Evolutionary conservation across 2,329 filamentous ascomycete genomes (phyloP).

Genomic region (Penicillium sp.): DNA sequence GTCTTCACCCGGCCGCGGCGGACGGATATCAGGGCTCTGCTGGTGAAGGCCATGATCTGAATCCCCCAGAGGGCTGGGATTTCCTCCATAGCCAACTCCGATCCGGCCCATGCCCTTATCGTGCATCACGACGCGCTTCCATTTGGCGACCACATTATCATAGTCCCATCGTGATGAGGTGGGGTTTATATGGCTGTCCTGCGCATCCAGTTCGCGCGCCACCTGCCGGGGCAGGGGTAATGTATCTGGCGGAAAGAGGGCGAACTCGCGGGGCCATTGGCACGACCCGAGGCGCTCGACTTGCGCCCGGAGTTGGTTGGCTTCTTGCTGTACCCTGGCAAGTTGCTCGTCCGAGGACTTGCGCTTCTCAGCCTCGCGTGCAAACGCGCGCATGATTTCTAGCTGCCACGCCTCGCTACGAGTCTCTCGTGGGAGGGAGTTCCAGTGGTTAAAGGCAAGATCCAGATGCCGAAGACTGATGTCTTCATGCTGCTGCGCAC

Average conservation of each 20-base stretch:
- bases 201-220: conserved; percentile 38
- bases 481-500: conserved; percentile 64
- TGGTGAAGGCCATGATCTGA: conserved; percentile 12
- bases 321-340: conserved; percentile 49
- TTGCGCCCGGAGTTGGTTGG: conserved; percentile 50
- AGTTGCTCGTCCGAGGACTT: conserved; percentile 46
- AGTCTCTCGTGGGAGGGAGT: conserved; percentile 58
- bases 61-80: conserved; percentile 12
- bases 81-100: conserved; percentile 31
- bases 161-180: conserved; percentile 49
- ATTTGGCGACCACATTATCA: conserved; percentile 50
- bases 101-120: conserved; percentile 45
- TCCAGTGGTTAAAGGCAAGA: conserved; percentile 78
- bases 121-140: conserved; percentile 51
- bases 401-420: conserved; percentile 51
- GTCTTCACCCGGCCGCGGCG: conserved; percentile 25
- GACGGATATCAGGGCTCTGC: conserved; percentile 18
- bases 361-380: conserved; percentile 46
- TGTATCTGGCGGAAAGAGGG: conserved; percentile 49
- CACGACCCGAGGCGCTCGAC: conserved; percentile 48
- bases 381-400: conserved; percentile 50
- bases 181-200: conserved; percentile 37
- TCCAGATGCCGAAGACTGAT: conserved; percentile 73
- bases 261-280: conserved; percentile 52
- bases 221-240: conserved; percentile 43